Evolutionary conservation across 192 early-diverging fungal species (phyloP), one percentile per base, ranked within the genome.

Genomic region (Mortierella hygrophila): DNA sequence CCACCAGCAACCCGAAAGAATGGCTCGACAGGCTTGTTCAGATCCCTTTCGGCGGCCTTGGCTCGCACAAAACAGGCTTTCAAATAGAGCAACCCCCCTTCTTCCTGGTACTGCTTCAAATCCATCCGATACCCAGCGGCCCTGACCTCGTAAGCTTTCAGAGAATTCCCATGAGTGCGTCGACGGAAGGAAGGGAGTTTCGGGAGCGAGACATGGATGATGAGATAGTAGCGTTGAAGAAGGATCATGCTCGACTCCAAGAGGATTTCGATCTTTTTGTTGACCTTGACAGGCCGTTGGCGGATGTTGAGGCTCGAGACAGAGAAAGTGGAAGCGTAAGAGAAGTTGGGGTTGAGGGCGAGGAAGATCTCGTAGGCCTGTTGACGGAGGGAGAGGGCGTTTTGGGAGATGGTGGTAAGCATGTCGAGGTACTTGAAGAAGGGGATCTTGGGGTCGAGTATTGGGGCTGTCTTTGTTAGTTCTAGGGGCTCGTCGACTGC

Each of bases 171-270:
- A 37, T 83, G 72, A 15, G 74, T 21, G 7, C 49, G 47, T 57
- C 72, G 41, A 44, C 70, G 70, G 32, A 57, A 78, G 18, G 76
- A 55, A 6, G 72, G 77, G 6, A 78, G 72, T 32, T 68, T 23
- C 4, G 82, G 82, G 20, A 83, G 63, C 26, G 74, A 54, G 15
- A 78, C 37, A 6, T 78, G 72, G 0, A 70, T 23, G 37, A 75
- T 26, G 20, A 68, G 65, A 29, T 72, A 83, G 65, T 78, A 83
- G 9, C 72, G 41, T 20, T 69, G 49, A 8, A 73, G 40, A 0
- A 83, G 70, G 54, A 63, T 29, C 76, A 83, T 74, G 54, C 82
- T 83, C 29, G 47, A 32, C 3, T 68, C 49, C 38, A 82, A 46
- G 38, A 68, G 41, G 18, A 1, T 77, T 15, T 78, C 40, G 26